Percentiles rank a stretch among this genome's conserved stretches.
phyloP scores from a whole-genome alignment of 192 early-diverging fungal genomes.

The Phlyctochytrium planicorne region DNA sequence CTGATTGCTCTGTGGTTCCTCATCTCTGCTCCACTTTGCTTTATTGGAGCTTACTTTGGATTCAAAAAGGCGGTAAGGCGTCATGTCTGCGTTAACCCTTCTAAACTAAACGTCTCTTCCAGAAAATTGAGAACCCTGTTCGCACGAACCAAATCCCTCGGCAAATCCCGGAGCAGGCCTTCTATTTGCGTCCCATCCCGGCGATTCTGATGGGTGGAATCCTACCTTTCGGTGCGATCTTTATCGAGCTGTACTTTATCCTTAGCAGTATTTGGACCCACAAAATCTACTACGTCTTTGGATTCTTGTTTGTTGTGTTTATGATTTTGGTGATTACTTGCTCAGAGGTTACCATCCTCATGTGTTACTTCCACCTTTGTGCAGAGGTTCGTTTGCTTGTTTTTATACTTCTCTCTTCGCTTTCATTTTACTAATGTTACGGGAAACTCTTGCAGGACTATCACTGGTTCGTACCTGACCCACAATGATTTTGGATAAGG shows the following conservation, averaged over 20 bases:
- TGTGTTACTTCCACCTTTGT: conserved; percentile 64
- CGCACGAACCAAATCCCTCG: conserved; percentile 91
- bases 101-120: conserved; percentile 5
- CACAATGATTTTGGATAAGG: neutral
- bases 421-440: too few species aligned
- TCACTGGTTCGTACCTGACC: conserved; percentile 30
- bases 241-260: conserved; percentile 65
- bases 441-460: conserved; percentile 26
- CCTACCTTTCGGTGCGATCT: conserved; percentile 67
- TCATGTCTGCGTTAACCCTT: neutral
- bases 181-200: conserved; percentile 8
- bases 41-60: conserved; percentile 87
- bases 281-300: conserved; percentile 61
- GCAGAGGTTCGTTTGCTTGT: conserved; percentile 43
- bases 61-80: conserved; percentile 64
- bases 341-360: conserved; percentile 52
- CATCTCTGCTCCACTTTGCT: conserved; percentile 74
- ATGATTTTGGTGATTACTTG: conserved; percentile 55
- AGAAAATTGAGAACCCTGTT: conserved; percentile 78
- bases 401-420: conserved; percentile 17
- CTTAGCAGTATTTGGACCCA: conserved; percentile 58
- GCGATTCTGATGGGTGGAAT: conserved; percentile 67
- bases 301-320: conserved; percentile 59
- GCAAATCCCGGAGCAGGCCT: conserved; percentile 75
- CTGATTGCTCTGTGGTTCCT: conserved; percentile 78